phyloP scores from a whole-genome alignment of 164 flowering plant genomes.

The Sedum album region DNA sequence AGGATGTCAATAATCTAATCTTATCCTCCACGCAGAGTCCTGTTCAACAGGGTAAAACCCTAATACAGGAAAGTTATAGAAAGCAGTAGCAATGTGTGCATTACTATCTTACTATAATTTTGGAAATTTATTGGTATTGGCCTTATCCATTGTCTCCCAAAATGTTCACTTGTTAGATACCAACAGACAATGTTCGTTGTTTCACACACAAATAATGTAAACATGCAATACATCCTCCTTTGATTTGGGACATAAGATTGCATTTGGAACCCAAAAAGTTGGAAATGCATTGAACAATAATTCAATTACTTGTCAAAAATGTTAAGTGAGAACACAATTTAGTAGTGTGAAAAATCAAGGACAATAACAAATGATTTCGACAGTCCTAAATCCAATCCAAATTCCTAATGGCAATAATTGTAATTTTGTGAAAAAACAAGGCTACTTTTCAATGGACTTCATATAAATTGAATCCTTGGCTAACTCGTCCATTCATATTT shows the following conservation, averaged over 20 bases:
- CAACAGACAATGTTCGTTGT: not conserved
- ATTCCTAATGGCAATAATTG: not conserved
- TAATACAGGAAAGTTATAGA: not conserved
- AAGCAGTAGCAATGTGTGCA: not conserved
- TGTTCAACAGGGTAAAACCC: constrained; percentile 4
- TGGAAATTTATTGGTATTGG: not conserved
- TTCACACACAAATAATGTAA: not conserved
- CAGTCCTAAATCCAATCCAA: not conserved
- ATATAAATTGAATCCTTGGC: constrained; percentile 2
- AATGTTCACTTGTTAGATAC: not conserved
- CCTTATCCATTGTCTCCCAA: constrained; percentile 5
- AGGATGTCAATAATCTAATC: not conserved
- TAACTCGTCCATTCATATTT: not conserved
- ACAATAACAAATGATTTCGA: not conserved
- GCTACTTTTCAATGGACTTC: not conserved
- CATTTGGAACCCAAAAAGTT: not conserved
- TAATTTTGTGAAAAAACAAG: not conserved
- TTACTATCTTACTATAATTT: not conserved
- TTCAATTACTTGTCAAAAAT: not conserved
- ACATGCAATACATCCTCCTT: not conserved
- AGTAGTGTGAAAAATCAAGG: not conserved
- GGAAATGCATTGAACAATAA: not conserved
- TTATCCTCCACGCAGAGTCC: not conserved
- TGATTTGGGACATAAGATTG: not conserved
- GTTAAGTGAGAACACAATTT: not conserved